Conservation (phyloP, 192 early-diverging fungal genomes). For the Coemansia sp. region DNA sequence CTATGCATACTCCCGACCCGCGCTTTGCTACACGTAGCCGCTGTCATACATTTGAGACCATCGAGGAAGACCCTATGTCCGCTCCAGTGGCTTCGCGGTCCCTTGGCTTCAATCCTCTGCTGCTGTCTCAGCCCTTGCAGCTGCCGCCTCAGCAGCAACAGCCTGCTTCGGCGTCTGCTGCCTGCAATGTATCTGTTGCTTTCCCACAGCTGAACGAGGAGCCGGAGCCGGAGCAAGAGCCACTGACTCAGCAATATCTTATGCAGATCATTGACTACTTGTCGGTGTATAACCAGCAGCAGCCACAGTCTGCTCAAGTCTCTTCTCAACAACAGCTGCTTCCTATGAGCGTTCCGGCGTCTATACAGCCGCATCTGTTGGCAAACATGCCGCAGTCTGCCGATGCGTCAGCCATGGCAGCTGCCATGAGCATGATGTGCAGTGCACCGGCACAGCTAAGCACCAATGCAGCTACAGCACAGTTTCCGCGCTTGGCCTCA, state of each 20-base stretch:
- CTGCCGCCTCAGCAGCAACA: constrained; percentile 34
- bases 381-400: constrained; percentile 4
- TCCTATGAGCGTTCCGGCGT: constrained; percentile 7
- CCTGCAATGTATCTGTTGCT: constrained; percentile 11
- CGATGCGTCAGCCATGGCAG: constrained; percentile 16
- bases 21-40: constrained; percentile 17
- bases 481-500: constrained; percentile 39
- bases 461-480: constrained; percentile 1
- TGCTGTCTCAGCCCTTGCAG: constrained; percentile 39
- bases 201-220: constrained; percentile 49
- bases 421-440: constrained; percentile 14
- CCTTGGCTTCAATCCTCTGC: constrained; percentile 41
- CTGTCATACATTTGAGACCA: constrained; percentile 47
- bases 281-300: constrained; percentile 30
- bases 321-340: constrained; percentile 10
- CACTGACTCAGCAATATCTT: constrained; percentile 41
- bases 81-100: constrained; percentile 14
- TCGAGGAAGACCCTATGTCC: constrained; percentile 40
- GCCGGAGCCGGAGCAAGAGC: constrained; percentile 14
- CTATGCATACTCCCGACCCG: constrained; percentile 13
- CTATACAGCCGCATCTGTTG: constrained; percentile 10
- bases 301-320: constrained; percentile 6
- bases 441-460: constrained; percentile 5
- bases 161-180: background rate
- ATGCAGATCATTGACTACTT: constrained; percentile 55